Evolutionary conservation across 2,329 filamentous ascomycete species (phyloP), one percentile per base, ranked within the genome.

Genomic region (Talaromyces sp.): DNA sequence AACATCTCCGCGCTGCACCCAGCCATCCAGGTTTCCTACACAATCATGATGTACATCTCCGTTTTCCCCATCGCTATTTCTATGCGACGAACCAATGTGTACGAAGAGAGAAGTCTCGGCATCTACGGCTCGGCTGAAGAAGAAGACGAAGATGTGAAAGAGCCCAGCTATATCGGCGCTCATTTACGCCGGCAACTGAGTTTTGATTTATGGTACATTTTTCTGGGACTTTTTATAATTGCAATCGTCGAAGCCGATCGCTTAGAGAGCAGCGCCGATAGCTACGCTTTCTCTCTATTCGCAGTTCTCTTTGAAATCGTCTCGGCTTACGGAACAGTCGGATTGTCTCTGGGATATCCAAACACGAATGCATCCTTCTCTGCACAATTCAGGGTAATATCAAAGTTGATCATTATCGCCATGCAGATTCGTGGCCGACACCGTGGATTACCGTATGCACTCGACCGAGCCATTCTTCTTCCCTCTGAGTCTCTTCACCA

Each of bases 31-130:
- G 92, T 96, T 14, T 91, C 92, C 25, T 98, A 97, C 78, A 81
- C 98, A 76, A 88, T 98, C 76, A 98, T 98, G 95, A 98, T 98
- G 95, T 98, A 98, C 76, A 96, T 98, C 66, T 96, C 93, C 63
- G 91, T 97, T 64, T 96, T 96, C 69, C 93, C 93, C 5, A 96
- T 98, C 69, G 93, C 95, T 72, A 98, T 98, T 70, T 95, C 91
- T 6, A 90, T 98, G 69, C 92, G 93, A 60, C 84, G 91, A 67
- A 97, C 93, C 63, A 98, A 98, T 73, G 93, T 97, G 2, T 98
- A 98, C 79, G 93, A 97, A 76, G 93, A 98, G 73, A 80, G 81
- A 52, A 84, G 82, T 55, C 72, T 89, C 5, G 86, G 85, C 0
- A 80, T 88, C 28, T 88, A 87, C 68, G 91, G 88, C 67, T 91